Conservation (phyloP, 108 stramenopile species). For the Cyclotella atomus region DNA sequence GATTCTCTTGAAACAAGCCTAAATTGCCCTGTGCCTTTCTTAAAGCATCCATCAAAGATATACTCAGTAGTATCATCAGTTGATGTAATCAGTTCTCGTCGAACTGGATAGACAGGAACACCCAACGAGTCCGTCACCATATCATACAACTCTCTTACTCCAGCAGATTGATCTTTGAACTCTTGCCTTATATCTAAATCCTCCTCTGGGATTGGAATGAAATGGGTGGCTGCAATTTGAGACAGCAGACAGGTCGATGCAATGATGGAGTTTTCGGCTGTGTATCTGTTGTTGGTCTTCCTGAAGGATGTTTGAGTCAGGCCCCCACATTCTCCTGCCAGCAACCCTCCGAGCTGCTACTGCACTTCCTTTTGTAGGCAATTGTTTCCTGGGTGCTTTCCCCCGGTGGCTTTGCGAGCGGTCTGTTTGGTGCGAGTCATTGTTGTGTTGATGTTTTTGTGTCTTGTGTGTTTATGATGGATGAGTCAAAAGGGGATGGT, state of each 20-base stretch:
- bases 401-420: too few species aligned
- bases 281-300: slow-evolving; percentile 4
- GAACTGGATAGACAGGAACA: neutral
- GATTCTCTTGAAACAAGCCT: slow-evolving; percentile 4
- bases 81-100: slow-evolving; percentile 5
- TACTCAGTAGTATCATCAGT: slow-evolving; percentile 27
- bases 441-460: too few species aligned
- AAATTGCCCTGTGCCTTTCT: neutral
- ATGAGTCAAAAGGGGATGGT: too few species aligned
- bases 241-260: neutral
- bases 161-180: neutral
- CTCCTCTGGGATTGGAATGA: neutral
- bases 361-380: too few species aligned
- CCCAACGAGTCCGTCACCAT: slow-evolving; percentile 1
- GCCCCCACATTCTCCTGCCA: too few species aligned
- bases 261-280: slow-evolving; percentile 14
- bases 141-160: slow-evolving; percentile 3
- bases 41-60: slow-evolving; percentile 23
- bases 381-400: too few species aligned
- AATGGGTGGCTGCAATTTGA: slow-evolving; percentile 7
- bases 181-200: neutral
- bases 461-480: too few species aligned
- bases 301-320: neutral
- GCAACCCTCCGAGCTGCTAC: too few species aligned
- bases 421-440: too few species aligned